Conservation (phyloP, 371 early-diverging fungal genomes). For the Phascolomyces articulosus region DNA sequence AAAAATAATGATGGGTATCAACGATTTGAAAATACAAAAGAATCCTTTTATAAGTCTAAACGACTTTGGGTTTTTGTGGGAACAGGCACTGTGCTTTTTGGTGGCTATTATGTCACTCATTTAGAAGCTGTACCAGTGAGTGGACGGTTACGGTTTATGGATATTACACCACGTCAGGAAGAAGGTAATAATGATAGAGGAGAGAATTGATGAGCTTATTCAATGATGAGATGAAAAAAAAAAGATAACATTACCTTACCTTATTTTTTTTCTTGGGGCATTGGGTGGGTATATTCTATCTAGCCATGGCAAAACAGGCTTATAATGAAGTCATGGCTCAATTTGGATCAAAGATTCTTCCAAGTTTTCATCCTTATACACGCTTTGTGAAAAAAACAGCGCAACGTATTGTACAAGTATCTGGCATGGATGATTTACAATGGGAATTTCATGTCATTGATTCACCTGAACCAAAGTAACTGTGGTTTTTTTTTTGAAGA, state of each 20-base stretch:
- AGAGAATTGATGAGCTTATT: too few relatives aligned
- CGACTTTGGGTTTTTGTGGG: constrained; percentile 40
- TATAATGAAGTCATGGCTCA: constrained; percentile 70
- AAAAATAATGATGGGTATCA: constrained; percentile 22
- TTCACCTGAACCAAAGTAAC: constrained; percentile 72
- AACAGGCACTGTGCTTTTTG: constrained; percentile 47
- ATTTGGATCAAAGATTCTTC: constrained; percentile 62
- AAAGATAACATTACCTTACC: too few relatives aligned
- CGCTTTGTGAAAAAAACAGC: constrained; percentile 68
- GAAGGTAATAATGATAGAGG: constrained; percentile 40
- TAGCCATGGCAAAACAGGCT: constrained; percentile 65
- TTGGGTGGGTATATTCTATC: neutral
- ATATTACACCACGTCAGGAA: constrained; percentile 59
- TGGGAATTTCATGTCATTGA: constrained; percentile 88
- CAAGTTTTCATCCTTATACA: constrained; percentile 61
- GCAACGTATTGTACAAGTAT: constrained; percentile 66
- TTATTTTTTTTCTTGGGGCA: neutral
- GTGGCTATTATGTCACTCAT: constrained; percentile 67
- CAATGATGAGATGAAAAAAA: too few relatives aligned
- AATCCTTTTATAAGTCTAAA: constrained; percentile 36
- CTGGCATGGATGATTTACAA: constrained; percentile 66
- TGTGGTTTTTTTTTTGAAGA: too few relatives aligned
- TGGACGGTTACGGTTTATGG: constrained; percentile 65
- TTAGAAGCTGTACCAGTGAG: constrained; percentile 70
- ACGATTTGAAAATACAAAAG: constrained; percentile 30